phyloP scores from a whole-genome alignment of 768 basidiomycete species.

The Suillus spraguei region DNA sequence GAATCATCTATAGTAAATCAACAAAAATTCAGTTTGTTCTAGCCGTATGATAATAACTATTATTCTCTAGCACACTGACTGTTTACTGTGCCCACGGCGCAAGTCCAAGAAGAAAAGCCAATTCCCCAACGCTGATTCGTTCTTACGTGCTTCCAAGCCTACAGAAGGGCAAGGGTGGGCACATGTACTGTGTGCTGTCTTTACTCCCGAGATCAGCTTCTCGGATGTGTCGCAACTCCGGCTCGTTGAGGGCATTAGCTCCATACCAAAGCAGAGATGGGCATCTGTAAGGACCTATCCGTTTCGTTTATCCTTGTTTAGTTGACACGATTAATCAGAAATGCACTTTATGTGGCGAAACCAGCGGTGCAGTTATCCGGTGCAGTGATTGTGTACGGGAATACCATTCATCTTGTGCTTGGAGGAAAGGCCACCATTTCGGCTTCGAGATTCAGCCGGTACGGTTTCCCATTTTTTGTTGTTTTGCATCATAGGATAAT shows the following conservation, averaged over 20 bases:
- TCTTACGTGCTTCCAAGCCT: constrained; percentile 79
- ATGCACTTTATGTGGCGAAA: constrained; percentile 74
- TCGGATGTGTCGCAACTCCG: constrained; percentile 74
- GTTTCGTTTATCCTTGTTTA: constrained; percentile 10
- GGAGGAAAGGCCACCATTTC: constrained; percentile 80
- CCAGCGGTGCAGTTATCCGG: constrained; percentile 77
- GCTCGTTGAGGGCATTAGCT: constrained; percentile 84
- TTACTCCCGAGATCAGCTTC: constrained; percentile 82
- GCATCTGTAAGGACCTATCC: constrained; percentile 53
- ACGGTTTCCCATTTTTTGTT: constrained; percentile 27
- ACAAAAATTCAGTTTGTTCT: not conserved
- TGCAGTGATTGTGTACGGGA: constrained; percentile 83
- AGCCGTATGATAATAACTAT: constrained; percentile 8
- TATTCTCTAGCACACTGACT: constrained; percentile 67
- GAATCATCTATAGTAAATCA: constrained; percentile 75
- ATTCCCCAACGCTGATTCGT: constrained; percentile 59
- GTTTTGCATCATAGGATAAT: not conserved
- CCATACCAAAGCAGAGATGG: constrained; percentile 74
- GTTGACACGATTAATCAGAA: constrained; percentile 43
- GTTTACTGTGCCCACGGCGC: constrained; percentile 77
- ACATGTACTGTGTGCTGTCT: constrained; percentile 88
- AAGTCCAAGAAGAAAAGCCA: constrained; percentile 40
- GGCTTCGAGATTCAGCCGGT: constrained; percentile 92
- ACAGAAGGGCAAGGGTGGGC: constrained; percentile 95
- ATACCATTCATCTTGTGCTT: constrained; percentile 91